Evolutionary conservation across 352 stramenopile species (phyloP).

Genomic region (Aphanomyces stellatus): DNA sequence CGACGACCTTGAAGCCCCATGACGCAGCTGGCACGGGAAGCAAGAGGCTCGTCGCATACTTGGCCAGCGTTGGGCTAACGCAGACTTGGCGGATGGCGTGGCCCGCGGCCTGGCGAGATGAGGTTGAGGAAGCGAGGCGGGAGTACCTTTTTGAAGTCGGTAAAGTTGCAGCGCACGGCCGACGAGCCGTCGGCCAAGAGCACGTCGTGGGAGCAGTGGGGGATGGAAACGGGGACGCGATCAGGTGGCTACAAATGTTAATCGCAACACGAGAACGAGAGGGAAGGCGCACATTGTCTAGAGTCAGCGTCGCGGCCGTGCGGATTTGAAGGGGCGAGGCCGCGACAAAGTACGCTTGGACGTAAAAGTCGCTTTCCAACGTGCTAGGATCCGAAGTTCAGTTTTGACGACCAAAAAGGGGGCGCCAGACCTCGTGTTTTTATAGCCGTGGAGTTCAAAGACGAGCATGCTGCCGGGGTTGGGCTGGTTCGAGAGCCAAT

Average conservation of each 20-base stretch:
- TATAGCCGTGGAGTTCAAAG: conserved; percentile 55
- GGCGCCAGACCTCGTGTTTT: conserved; percentile 19
- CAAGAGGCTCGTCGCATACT: background rate
- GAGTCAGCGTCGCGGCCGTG: conserved; percentile 39
- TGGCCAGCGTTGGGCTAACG: conserved; percentile 1
- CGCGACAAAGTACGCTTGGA: conserved; percentile 63
- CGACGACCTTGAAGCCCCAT: conserved; percentile 9
- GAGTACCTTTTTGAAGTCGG: conserved; percentile 49
- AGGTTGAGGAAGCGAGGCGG: background rate
- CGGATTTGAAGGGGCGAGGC: conserved; percentile 67
- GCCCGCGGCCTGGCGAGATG: background rate
- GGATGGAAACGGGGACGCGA: conserved; percentile 53
- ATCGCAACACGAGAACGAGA: too few species aligned
- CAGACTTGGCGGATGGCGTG: conserved; percentile 5
- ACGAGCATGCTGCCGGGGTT: conserved; percentile 66
- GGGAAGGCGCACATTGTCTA: conserved; percentile 43
- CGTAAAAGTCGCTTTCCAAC: conserved; percentile 35
- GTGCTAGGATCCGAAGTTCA: conserved; percentile 16
- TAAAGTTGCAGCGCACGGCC: conserved; percentile 50
- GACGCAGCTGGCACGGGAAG: too few species aligned
- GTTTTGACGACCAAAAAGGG: conserved; percentile 1
- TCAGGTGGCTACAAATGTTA: conserved; percentile 40
- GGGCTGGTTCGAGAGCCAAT: conserved; percentile 66
- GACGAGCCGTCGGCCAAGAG: conserved; percentile 30
- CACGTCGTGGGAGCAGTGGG: conserved; percentile 57